Evolutionary conservation across 1,284 basidiomycete genomes (phyloP).

Genomic region (Apiotrichum porosum): DNA sequence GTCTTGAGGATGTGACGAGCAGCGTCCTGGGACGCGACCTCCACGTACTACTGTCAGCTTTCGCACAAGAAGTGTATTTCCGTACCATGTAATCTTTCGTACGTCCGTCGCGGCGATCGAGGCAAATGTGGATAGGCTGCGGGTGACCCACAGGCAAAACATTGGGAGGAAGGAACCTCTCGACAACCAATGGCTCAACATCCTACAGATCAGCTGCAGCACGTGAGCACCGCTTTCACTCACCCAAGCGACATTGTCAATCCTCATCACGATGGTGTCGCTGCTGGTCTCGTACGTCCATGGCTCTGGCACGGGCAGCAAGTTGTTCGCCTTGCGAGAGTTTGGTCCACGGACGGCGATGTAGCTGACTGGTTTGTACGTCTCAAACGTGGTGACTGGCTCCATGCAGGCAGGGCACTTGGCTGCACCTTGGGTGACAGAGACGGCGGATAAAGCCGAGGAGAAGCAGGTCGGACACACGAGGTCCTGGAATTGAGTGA

Average conservation of each 20-base stretch:
- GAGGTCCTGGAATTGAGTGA: slow-evolving; percentile 30
- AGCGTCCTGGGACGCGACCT: slow-evolving; percentile 35
- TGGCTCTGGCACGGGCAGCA: not conserved
- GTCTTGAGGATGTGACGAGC: slow-evolving; percentile 37
- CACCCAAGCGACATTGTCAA: slow-evolving; percentile 48
- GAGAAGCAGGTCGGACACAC: slow-evolving; percentile 38
- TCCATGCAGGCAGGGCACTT: slow-evolving; percentile 34
- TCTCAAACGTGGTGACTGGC: slow-evolving; percentile 19
- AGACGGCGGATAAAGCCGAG: slow-evolving; percentile 34
- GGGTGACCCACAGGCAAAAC: slow-evolving; percentile 28
- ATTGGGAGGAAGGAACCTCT: slow-evolving; percentile 36
- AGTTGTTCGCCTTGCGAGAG: not conserved
- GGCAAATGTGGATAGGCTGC: slow-evolving; percentile 45
- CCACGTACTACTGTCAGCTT: slow-evolving; percentile 40
- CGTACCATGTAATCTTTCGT: slow-evolving; percentile 48
- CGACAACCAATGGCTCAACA: slow-evolving; percentile 42
- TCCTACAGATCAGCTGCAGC: slow-evolving; percentile 25
- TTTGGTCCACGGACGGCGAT: not conserved
- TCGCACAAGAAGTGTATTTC: no score
- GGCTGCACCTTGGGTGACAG: slow-evolving; percentile 24
- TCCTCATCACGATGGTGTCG: slow-evolving; percentile 34
- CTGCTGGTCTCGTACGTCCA: slow-evolving; percentile 2
- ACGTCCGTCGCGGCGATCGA: slow-evolving; percentile 43
- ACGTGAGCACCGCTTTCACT: not conserved
- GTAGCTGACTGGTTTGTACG: slow-evolving; percentile 4